Conservation (phyloP, 2,329 filamentous ascomycete genomes). For the Beauveria asiatica region DNA sequence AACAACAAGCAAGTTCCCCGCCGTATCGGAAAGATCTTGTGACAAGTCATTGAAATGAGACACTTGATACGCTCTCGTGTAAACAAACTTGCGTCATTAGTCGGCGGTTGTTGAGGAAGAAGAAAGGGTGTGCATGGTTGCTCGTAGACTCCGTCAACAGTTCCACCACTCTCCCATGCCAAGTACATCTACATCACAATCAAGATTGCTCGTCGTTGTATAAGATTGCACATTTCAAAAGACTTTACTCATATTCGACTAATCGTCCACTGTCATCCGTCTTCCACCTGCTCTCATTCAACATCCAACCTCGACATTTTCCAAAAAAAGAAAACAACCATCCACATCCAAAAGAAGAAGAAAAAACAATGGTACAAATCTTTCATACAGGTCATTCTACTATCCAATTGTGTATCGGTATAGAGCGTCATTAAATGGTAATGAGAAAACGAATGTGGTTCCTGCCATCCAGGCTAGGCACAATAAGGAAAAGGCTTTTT, state of each 20-base stretch:
- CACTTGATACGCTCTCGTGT: too few species aligned
- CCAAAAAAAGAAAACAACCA: background rate
- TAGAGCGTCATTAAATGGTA: background rate
- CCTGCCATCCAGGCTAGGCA: background rate
- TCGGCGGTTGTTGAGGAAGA: too few species aligned
- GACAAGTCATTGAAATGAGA: too few species aligned
- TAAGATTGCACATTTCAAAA: background rate
- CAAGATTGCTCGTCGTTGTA: too few species aligned
- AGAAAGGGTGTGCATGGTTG: too few species aligned
- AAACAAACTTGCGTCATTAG: too few species aligned
- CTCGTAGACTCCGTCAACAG: too few species aligned
- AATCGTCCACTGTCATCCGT: background rate
- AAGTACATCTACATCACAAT: too few species aligned
- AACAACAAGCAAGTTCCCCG: too few species aligned
- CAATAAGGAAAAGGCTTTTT: conserved; percentile 2
- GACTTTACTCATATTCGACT: background rate
- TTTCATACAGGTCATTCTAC: conserved; percentile 7
- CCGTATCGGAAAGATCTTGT: too few species aligned
- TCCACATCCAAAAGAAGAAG: too few species aligned
- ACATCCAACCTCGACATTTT: background rate
- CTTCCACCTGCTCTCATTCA: background rate
- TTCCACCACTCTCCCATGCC: too few species aligned
- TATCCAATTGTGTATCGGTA: background rate
- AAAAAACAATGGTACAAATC: background rate
- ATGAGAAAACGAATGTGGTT: background rate